Evolutionary conservation across 1,284 basidiomycete genomes (phyloP).

Genomic region (Ceratobasidium sp.): DNA sequence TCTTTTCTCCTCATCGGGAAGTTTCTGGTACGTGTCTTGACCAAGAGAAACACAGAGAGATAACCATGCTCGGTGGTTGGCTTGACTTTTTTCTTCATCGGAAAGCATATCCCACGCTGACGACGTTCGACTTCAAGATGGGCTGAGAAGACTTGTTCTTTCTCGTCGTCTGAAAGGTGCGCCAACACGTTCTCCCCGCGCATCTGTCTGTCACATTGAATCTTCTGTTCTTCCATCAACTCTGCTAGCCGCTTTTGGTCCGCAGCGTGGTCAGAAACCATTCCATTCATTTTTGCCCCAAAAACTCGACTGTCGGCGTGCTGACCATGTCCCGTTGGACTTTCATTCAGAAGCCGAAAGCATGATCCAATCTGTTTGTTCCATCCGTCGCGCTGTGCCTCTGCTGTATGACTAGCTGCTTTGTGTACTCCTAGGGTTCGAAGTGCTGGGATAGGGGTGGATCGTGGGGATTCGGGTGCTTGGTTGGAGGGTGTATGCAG

Average conservation of each 20-base stretch:
- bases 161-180: neutral
- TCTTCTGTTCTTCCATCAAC: neutral
- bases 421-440: neutral
- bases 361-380: neutral
- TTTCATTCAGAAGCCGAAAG: too few species aligned
- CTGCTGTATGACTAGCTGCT: neutral
- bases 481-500: neutral
- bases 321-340: neutral
- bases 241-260: neutral
- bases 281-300: neutral
- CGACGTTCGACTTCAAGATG: neutral
- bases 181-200: neutral
- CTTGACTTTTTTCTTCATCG: neutral
- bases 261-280: slow-evolving; percentile 23
- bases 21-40: neutral
- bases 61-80: slow-evolving; percentile 9
- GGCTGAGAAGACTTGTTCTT: neutral
- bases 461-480: neutral
- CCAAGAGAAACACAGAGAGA: neutral
- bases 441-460: neutral
- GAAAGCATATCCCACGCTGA: neutral
- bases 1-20: neutral
- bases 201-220: neutral
- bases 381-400: neutral
- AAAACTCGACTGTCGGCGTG: neutral